Conservation (phyloP, 2,329 filamentous ascomycete genomes). For the Penicillium sp. region DNA sequence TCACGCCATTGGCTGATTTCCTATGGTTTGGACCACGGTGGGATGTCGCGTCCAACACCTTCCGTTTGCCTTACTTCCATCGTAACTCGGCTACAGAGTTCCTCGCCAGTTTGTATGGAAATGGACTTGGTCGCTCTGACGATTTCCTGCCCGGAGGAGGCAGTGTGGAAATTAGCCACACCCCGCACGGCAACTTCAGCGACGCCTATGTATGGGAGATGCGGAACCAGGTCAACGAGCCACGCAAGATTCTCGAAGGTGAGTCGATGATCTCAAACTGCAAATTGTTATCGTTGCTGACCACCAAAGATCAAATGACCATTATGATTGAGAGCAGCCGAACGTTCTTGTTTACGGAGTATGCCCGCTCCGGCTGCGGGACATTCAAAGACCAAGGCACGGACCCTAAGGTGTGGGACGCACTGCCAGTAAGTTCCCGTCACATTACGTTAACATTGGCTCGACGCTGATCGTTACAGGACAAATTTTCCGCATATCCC, state of each 20-base stretch:
- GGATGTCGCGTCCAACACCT: slow-evolving; percentile 67
- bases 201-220: slow-evolving; percentile 48
- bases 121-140: slow-evolving; percentile 27
- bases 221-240: slow-evolving; percentile 43
- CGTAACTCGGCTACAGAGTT: slow-evolving; percentile 63
- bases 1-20: slow-evolving; percentile 63
- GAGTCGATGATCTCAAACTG: slow-evolving; percentile 1
- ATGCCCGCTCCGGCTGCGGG: slow-evolving; percentile 26
- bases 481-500: slow-evolving; percentile 30
- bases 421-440: slow-evolving; percentile 20
- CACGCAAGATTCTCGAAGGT: slow-evolving; percentile 44
- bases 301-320: slow-evolving; percentile 28
- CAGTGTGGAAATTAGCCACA: slow-evolving; percentile 28
- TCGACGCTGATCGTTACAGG: slow-evolving; percentile 11
- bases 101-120: slow-evolving; percentile 25
- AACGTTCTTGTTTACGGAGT: slow-evolving; percentile 29
- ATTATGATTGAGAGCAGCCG: slow-evolving; percentile 32
- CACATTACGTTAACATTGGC: not conserved
- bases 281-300: not conserved
- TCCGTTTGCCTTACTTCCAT: slow-evolving; percentile 71
- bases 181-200: slow-evolving; percentile 36
- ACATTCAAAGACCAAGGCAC: slow-evolving; percentile 28
- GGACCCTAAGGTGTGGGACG: slow-evolving; percentile 29
- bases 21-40: slow-evolving; percentile 71
- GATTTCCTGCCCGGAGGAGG: slow-evolving; percentile 29